phyloP scores from a whole-genome alignment of 2,329 filamentous ascomycete species.

The Harringtonia aguacate region DNA sequence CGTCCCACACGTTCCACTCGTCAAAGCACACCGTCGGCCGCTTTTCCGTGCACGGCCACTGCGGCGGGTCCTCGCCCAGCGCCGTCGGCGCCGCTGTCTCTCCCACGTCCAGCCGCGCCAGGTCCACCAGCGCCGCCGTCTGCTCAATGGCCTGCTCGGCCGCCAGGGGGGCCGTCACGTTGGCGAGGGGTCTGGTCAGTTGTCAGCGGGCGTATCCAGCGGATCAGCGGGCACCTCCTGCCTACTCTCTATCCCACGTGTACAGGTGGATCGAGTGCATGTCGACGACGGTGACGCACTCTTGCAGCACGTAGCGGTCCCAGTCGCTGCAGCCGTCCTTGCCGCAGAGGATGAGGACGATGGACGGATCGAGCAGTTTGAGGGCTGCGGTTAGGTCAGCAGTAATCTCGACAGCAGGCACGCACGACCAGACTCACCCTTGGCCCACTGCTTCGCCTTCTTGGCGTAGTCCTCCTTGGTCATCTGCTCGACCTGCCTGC shows the following conservation, averaged over 20 bases:
- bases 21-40: slow-evolving; percentile 64
- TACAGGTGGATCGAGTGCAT: slow-evolving; percentile 79
- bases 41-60: too few relatives aligned
- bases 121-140: slow-evolving; percentile 56
- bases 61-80: too few relatives aligned
- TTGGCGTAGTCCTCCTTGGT: slow-evolving; percentile 60
- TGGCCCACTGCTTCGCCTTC: slow-evolving; percentile 61
- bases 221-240: too few relatives aligned
- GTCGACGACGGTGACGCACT: slow-evolving; percentile 55
- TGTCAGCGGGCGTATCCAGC: too few relatives aligned
- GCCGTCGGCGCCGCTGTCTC: too few relatives aligned
- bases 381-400: slow-evolving; percentile 37
- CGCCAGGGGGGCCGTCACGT: slow-evolving; percentile 19
- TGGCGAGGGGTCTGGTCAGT: not conserved
- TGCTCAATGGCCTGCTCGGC: slow-evolving; percentile 69
- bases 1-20: slow-evolving; percentile 80
- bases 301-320: slow-evolving; percentile 64
- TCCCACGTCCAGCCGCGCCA: too few relatives aligned
- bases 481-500: slow-evolving; percentile 53
- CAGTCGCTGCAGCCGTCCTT: slow-evolving; percentile 58
- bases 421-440: too few relatives aligned
- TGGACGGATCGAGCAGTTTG: slow-evolving; percentile 56
- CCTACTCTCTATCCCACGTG: slow-evolving; percentile 51
- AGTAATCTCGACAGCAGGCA: too few relatives aligned
- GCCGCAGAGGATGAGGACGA: slow-evolving; percentile 65